These are phyloP conservation scores for Eucalyptus erythrocorys DNA, from an alignment of 345 rosid genomes.

Conservation along the genomic window DNA sequence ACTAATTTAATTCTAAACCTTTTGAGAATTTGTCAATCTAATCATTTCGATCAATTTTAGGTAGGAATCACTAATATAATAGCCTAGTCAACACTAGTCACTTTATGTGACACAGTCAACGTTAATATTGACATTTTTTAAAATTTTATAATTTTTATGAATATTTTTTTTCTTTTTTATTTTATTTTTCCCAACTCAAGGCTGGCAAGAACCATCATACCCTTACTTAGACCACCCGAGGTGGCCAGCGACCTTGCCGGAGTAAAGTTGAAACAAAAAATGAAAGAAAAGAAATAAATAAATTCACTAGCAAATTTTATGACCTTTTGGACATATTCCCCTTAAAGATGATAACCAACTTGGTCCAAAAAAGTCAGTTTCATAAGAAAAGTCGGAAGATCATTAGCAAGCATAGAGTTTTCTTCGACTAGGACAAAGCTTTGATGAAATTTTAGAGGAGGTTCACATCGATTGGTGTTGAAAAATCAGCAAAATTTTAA, in stretches of 20 bases:
- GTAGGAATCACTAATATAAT: rapidly evolving
- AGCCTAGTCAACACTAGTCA: background rate
- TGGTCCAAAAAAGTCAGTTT: background rate
- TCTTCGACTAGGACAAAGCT: background rate
- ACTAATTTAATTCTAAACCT: background rate
- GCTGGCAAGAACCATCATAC: background rate
- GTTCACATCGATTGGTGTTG: background rate
- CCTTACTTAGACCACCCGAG: background rate
- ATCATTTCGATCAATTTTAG: background rate
- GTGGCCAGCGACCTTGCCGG: background rate
- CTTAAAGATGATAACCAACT: background rate
- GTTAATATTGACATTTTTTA: background rate
- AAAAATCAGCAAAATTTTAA: background rate
- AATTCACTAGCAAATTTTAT: too few species aligned
- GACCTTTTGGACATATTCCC: too few species aligned
- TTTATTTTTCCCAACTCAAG: background rate
- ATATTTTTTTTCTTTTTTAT: too few species aligned
- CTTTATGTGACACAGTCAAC: rapidly evolving
- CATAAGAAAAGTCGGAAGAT: background rate
- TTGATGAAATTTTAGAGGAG: background rate
- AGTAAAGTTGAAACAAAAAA: background rate
- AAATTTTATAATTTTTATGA: background rate
- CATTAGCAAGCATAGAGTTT: background rate
- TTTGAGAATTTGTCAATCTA: background rate
- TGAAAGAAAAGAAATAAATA: background rate